Base-by-base conservation (phyloP, 1,139 yeast genomes). In the Candida sanyaensis region DNA sequence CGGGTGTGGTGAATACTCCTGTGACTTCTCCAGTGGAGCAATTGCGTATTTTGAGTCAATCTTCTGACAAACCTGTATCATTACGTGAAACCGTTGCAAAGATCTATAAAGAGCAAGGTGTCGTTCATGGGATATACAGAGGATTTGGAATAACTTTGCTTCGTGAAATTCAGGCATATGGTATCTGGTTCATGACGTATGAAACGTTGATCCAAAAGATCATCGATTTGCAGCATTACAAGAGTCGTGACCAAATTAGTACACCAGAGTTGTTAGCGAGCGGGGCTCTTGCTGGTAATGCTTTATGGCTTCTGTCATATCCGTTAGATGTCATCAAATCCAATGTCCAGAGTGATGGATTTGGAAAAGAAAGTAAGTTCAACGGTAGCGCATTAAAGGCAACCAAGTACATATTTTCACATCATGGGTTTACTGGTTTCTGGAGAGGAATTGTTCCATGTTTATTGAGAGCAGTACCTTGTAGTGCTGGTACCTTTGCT, bases 401-500 rank as follows among this genome's bases (percentile, higher is more conserved):
- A 0, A 65, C 80, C 1, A 58, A 62, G 33, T 68, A 74, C 51
- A 82, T 86, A 1, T 70, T 69, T 62, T 57, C 55, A 3, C 58
- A 65, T 1, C 73, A 72, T 34, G 91, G 92, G 0, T 51, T 73
- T 12, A 54, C 68, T 6, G 91, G 90, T 0, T 83, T 86, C 60
- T 86, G 90, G 89, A 73, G 81, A 54, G 92, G 93, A 2, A 71
- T 86, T 38, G 79, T 77, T 2, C 93, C 92, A 0, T 84, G 91
- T 36, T 70, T 86, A 48, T 57, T 84, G 27, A 69, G 93, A 53
- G 92, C 92, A 0, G 73, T 83, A 27, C 92, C 92, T 1, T 85
- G 89, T 50, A 81, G 87, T 51, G 89, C 91, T 0, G 87, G 88
- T 8, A 86, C 92, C 0, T 86, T 86, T 71, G 88, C 89, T n/a